Base-by-base conservation (phyloP, 495 filamentous ascomycete species). In the Penicillium tannophilum region DNA sequence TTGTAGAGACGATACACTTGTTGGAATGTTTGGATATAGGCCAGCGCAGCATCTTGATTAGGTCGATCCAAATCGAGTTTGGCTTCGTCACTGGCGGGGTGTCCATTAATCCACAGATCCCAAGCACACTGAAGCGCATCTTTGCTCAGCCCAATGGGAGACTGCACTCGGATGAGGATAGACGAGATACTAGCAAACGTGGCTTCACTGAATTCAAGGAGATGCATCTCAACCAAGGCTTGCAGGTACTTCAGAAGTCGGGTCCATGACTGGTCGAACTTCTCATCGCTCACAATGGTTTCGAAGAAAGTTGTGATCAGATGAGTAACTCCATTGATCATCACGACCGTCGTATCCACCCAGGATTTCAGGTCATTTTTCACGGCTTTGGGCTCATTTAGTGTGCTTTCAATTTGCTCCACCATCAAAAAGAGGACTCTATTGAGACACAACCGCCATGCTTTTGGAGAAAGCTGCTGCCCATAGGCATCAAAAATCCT, bases 401-500 rank as follows among this genome's bases (percentile, higher is more conserved):
- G 56, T 20, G 59, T 68, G 52, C 51, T 61, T 53, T 70, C 73
- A 41, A 72, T 79, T 68, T 66, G 74, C 51, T 83, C 76, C 46
- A 95, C 76, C 78, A 96, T 86, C 42, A 82, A 82, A 65, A 93
- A 91, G 9, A 96, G 79, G 8, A 96, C 88, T 10, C 84, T 83
- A 55, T 88, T 87, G 49, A 96, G 82, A 68, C 91, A 96, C 48
- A 92, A 78, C 35, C 85, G 86, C 93, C 92, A 97, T 11, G 92
- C 88, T 63, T 87, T 82, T 0, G 89, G 83, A 11, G 83, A 86
- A 12, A 98, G 80, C 50, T 88, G 86, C 63, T 93, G 90, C 28
- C 90, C 92, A 58, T 92, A 92, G 4, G 90, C 92, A 72, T 95
- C 90, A 61, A 98, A 92, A 52, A 98, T 97, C 39, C 92, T 82